These are phyloP conservation scores for Chaetothyriales sp. DNA, from an alignment of 2,329 filamentous ascomycete species.

Conservation along the genomic window DNA sequence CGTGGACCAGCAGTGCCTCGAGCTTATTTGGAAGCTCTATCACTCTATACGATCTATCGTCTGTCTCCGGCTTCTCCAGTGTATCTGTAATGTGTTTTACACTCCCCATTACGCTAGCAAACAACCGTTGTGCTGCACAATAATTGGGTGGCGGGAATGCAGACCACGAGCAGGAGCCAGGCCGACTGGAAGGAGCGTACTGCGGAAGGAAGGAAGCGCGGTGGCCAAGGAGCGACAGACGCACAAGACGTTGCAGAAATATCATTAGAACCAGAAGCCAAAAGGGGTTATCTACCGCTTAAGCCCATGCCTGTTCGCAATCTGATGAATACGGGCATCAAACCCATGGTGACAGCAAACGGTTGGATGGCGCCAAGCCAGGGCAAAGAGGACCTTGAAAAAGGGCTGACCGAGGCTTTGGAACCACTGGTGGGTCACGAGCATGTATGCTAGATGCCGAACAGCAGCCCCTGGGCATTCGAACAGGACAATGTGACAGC, in stretches of 20 bases:
- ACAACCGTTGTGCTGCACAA: conserved; percentile 1
- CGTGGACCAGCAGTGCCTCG: conserved; percentile 83
- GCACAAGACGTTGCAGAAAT: not conserved
- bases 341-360: not conserved
- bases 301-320: not conserved
- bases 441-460: too few species aligned
- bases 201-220: not conserved
- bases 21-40: conserved; percentile 74
- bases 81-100: conserved; percentile 46
- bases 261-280: not conserved
- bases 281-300: not conserved
- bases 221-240: not conserved
- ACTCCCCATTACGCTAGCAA: conserved; percentile 17
- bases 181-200: not conserved
- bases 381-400: not conserved
- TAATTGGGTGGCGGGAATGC: not conserved
- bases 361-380: not conserved
- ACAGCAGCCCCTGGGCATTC: too few species aligned
- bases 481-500: too few species aligned
- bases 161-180: not conserved
- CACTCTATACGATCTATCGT: conserved; percentile 78
- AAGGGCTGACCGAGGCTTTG: not conserved
- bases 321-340: not conserved
- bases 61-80: conserved; percentile 70
- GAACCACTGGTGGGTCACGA: too few species aligned